Conservation (phyloP, 768 basidiomycete species). For the Hirschioporus abietinus region DNA sequence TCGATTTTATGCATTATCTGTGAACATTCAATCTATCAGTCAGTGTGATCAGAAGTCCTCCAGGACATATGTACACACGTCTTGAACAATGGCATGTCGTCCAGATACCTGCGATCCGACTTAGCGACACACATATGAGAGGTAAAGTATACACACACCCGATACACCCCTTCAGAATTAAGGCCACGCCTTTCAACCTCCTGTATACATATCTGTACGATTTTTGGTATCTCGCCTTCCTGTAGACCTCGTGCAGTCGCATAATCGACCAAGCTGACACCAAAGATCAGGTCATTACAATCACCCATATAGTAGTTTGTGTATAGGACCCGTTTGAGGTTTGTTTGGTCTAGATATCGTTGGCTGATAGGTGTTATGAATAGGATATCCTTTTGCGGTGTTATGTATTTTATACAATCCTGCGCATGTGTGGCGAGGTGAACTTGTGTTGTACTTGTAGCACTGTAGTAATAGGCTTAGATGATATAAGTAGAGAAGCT, state of each 20-base stretch:
- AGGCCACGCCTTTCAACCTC: slow-evolving; percentile 80
- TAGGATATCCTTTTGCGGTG: slow-evolving; percentile 63
- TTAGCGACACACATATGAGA: slow-evolving; percentile 2
- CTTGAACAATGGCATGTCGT: slow-evolving; percentile 77
- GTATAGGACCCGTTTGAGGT: slow-evolving; percentile 70
- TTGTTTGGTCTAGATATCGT: slow-evolving; percentile 56
- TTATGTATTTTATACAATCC: slow-evolving; percentile 57
- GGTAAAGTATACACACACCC: slow-evolving; percentile 37
- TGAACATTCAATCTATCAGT: slow-evolving; percentile 7
- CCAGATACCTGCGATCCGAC: slow-evolving; percentile 60
- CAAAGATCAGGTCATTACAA: slow-evolving; percentile 87
- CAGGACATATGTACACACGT: slow-evolving; percentile 44
- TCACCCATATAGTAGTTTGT: slow-evolving; percentile 76
- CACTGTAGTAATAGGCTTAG: slow-evolving; percentile 38
- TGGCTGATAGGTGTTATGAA: slow-evolving; percentile 52
- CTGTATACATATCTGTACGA: slow-evolving; percentile 72
- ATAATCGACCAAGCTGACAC: slow-evolving; percentile 83
- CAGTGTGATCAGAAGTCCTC: background rate
- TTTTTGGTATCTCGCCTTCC: slow-evolving; percentile 75
- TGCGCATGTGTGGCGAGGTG: slow-evolving; percentile 66
- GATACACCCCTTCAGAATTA: slow-evolving; percentile 76
- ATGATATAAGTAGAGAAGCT: background rate
- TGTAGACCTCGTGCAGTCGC: slow-evolving; percentile 70
- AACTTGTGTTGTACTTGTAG: slow-evolving; percentile 70
- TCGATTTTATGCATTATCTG: slow-evolving; percentile 87